These are phyloP conservation scores for Cryptococcus sp. DNA, from an alignment of 1,284 basidiomycete species.

Conservation along the genomic window DNA sequence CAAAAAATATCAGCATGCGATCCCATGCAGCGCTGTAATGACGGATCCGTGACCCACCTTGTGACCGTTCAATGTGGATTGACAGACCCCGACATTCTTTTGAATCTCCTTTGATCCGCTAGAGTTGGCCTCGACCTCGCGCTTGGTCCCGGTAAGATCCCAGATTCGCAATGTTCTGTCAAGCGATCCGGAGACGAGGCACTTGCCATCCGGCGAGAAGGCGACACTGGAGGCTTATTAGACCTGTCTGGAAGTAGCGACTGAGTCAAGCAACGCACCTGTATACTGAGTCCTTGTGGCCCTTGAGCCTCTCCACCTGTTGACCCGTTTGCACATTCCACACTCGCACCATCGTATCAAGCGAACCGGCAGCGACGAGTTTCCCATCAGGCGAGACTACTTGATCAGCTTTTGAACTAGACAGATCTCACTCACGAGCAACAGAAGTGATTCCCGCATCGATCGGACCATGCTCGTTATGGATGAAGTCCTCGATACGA, in stretches of 20 bases:
- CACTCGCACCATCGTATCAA: conserved; percentile 81
- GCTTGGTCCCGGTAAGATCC: conserved; percentile 63
- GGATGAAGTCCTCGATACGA: conserved; percentile 56
- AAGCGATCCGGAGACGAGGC: conserved; percentile 75
- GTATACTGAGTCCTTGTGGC: conserved; percentile 81
- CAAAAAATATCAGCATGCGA: conserved; percentile 3
- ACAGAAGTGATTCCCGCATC: conserved; percentile 73
- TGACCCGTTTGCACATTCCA: conserved; percentile 77
- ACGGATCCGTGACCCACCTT: conserved; percentile 60
- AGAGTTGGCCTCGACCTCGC: conserved; percentile 36
- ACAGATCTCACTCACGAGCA: conserved; percentile 42
- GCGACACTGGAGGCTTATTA: conserved; percentile 60
- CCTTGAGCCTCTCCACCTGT: conserved; percentile 72
- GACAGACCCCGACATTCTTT: conserved; percentile 62
- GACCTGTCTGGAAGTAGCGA: not conserved
- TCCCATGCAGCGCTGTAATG: not conserved
- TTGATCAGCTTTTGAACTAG: not conserved
- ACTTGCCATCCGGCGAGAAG: conserved; percentile 80
- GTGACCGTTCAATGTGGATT: conserved; percentile 79
- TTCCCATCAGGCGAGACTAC: conserved; percentile 78
- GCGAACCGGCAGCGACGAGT: conserved; percentile 76
- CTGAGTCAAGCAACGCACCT: conserved; percentile 24
- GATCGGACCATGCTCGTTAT: conserved; percentile 59
- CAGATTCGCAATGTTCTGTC: conserved; percentile 87
- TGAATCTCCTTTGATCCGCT: conserved; percentile 47